A percentile compares a stretch with the other conserved stretches of the same genome.
Conservation (phyloP, 2,329 filamentous ascomycete genomes). For the Diaporthe eres region DNA sequence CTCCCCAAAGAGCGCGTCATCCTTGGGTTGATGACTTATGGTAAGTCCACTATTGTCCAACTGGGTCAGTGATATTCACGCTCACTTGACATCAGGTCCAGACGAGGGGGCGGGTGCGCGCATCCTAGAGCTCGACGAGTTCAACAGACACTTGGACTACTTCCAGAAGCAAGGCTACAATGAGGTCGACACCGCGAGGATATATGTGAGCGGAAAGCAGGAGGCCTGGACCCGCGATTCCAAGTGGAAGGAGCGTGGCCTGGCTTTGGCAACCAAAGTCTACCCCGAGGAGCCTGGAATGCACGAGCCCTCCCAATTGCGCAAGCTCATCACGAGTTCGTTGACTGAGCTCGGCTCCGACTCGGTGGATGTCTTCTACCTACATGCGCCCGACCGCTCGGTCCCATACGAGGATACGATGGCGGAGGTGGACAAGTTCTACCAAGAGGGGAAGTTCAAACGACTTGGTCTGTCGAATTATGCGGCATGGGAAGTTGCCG, state of each 20-base stretch:
- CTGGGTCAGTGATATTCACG: neutral
- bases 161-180: constrained; percentile 85
- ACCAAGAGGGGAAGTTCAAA: constrained; percentile 80
- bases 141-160: constrained; percentile 79
- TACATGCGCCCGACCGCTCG: constrained; percentile 55
- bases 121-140: constrained; percentile 77
- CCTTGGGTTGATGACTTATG: constrained; percentile 12
- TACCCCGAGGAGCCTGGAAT: constrained; percentile 73
- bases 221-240: constrained; percentile 84
- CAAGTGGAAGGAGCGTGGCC: constrained; percentile 82
- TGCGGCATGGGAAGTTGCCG: constrained; percentile 82
- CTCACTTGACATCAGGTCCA: constrained; percentile 61
- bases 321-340: constrained; percentile 72
- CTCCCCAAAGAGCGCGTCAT: neutral
- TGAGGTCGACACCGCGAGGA: constrained; percentile 86
- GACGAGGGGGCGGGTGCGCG: constrained; percentile 74
- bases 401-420: constrained; percentile 79
- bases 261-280: constrained; percentile 84
- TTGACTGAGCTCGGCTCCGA: constrained; percentile 80
- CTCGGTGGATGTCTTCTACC: constrained; percentile 45
- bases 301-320: constrained; percentile 65
- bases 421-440: constrained; percentile 75
- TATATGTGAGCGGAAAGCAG: constrained; percentile 80
- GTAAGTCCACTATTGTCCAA: neutral
- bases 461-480: constrained; percentile 80